phyloP scores from a whole-genome alignment of 2,329 filamentous ascomycete genomes.

The Fusarium bactridioides region DNA sequence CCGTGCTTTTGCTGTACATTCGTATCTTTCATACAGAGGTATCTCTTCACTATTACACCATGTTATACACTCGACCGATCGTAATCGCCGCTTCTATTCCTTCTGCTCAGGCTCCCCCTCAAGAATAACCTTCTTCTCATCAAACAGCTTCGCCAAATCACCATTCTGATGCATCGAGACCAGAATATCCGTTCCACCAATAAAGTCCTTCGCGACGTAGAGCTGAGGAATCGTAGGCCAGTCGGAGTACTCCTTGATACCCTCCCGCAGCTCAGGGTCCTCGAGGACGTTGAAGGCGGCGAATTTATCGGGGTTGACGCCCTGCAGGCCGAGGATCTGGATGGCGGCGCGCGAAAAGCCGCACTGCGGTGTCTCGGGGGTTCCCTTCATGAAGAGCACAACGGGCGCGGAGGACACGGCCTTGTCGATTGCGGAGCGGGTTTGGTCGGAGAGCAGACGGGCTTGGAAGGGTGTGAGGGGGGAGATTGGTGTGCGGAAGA shows the following conservation, averaged over 20 bases:
- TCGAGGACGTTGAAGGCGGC: slow-evolving; percentile 98
- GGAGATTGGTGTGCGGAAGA: slow-evolving; percentile 38
- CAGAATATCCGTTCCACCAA: slow-evolving; percentile 97
- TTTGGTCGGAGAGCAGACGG: slow-evolving; percentile 82
- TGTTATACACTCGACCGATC: slow-evolving; percentile 36
- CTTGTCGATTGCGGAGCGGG: slow-evolving; percentile 85
- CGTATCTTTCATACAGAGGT: slow-evolving; percentile 38
- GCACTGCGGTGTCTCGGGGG: slow-evolving; percentile 93
- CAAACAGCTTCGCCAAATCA: slow-evolving; percentile 87
- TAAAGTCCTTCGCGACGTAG: slow-evolving; percentile 93
- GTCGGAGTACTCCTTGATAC: slow-evolving; percentile 98
- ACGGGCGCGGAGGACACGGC: slow-evolving; percentile 88
- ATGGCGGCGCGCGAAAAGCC: slow-evolving; percentile 95
- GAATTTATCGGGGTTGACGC: slow-evolving; percentile 94
- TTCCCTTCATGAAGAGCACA: slow-evolving; percentile 99
- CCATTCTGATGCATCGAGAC: slow-evolving; percentile 98
- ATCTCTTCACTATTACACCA: slow-evolving; percentile 40
- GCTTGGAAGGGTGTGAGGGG: slow-evolving; percentile 51
- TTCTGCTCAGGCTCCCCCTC: slow-evolving; percentile 55
- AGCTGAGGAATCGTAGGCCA: slow-evolving; percentile 99
- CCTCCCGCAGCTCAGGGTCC: slow-evolving; percentile 83
- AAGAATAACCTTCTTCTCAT: slow-evolving; percentile 86
- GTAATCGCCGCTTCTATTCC: slow-evolving; percentile 32
- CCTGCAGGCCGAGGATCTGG: slow-evolving; percentile 93
- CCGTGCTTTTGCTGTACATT: slow-evolving; percentile 36